phyloP scores from a whole-genome alignment of 192 early-diverging fungal genomes.

The Podila minutissima region DNA sequence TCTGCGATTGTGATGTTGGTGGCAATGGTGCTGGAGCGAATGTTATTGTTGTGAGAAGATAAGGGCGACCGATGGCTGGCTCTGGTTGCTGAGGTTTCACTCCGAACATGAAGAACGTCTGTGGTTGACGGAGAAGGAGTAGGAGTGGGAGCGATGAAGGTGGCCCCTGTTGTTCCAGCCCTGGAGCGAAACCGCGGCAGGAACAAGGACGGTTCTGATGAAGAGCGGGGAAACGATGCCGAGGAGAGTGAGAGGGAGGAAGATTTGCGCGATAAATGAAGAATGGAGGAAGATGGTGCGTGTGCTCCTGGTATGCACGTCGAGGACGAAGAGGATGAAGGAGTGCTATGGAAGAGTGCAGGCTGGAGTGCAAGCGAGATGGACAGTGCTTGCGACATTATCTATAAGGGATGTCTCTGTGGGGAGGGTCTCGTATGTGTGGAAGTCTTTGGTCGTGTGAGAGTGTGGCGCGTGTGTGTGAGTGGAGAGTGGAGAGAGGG shows the following conservation, averaged over 20 bases:
- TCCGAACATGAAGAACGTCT: too few species aligned
- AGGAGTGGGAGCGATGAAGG: too few species aligned
- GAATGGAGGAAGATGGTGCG: too few species aligned
- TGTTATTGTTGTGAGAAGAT: neutral
- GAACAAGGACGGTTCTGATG: neutral
- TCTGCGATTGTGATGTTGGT: neutral
- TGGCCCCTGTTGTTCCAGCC: too few species aligned
- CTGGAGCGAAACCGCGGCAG: neutral
- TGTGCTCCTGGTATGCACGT: too few species aligned
- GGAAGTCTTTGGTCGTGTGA: too few species aligned
- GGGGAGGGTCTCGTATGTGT: neutral
- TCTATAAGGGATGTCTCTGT: neutral
- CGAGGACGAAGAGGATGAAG: neutral
- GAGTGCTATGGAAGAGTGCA: neutral
- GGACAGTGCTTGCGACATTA: neutral
- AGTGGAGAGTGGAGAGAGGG: too few species aligned
- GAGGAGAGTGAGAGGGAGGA: neutral
- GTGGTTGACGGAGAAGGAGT: too few species aligned
- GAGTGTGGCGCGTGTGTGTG: too few species aligned
- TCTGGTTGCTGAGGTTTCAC: too few species aligned
- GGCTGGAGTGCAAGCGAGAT: slow-evolving; percentile 3
- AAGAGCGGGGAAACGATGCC: neutral
- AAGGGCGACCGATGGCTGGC: too few species aligned
- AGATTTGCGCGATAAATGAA: neutral
- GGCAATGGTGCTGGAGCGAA: neutral